These are phyloP conservation scores for Nymphaea thermarum DNA, from an alignment of 164 flowering plant species.

Conservation along the genomic window DNA sequence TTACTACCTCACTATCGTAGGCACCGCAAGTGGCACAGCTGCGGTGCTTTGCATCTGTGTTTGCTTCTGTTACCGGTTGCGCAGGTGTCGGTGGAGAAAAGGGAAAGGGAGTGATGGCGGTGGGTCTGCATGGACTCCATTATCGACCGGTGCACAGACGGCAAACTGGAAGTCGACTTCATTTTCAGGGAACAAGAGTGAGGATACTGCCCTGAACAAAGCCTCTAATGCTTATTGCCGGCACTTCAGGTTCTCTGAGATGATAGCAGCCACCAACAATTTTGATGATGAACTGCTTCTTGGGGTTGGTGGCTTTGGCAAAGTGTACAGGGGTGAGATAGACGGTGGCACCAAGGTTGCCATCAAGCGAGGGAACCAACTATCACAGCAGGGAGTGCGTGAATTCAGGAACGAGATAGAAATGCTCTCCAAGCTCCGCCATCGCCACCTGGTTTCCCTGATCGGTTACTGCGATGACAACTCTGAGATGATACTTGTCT, in stretches of 20 bases:
- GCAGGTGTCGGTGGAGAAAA: background rate
- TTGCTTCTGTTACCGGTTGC: background rate
- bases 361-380: conserved; percentile 33
- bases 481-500: conserved; percentile 38
- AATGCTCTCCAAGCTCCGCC: conserved; percentile 43
- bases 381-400: conserved; percentile 30
- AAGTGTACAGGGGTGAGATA: conserved; percentile 33
- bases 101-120: background rate
- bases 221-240: conserved; percentile 25
- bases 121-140: background rate
- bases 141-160: conserved; percentile 1
- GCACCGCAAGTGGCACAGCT: conserved; percentile 15
- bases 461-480: conserved; percentile 40
- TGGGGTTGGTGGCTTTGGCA: conserved; percentile 42
- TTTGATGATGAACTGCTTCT: conserved; percentile 24
- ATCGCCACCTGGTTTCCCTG: conserved; percentile 33
- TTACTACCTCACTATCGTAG: conserved; percentile 6
- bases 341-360: conserved; percentile 33
- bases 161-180: conserved; percentile 15
- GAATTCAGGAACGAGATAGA: conserved; percentile 48
- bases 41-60: conserved; percentile 10
- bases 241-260: conserved; percentile 35
- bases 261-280: conserved; percentile 30
- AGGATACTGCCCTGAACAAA: conserved; percentile 21
- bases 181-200: conserved; percentile 12